Evolutionary conservation across 257 asterid species (phyloP).

Genomic region (Penstemon barbatus): DNA sequence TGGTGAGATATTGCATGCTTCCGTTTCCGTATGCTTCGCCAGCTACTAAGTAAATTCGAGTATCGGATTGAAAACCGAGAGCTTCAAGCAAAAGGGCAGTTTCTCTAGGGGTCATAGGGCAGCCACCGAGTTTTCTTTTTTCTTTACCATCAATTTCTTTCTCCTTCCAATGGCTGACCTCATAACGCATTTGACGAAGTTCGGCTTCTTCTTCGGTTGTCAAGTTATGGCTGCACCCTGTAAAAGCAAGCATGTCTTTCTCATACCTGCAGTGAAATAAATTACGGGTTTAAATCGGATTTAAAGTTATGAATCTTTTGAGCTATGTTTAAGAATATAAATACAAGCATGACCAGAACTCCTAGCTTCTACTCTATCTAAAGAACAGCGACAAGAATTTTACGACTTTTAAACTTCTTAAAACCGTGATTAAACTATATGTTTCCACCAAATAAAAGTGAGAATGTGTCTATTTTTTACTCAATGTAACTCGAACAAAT

Average conservation of each 20-base stretch:
- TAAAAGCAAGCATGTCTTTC: constrained; percentile 98
- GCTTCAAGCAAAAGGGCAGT: constrained; percentile 84
- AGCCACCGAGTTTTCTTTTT: constrained; percentile 80
- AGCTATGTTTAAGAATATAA: background rate
- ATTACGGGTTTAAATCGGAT: constrained; percentile 10
- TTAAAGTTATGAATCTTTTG: background rate
- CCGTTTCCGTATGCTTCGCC: constrained; percentile 96
- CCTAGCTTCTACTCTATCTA: no score
- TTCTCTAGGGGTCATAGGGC: constrained; percentile 97
- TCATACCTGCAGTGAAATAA: constrained; percentile 67
- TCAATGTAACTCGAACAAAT: no score
- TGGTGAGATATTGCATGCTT: constrained; percentile 76
- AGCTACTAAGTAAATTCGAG: constrained; percentile 88
- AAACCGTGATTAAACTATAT: no score
- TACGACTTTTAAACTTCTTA: constrained; percentile 3
- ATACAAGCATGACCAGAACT: no score
- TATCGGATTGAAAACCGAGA: constrained; percentile 70
- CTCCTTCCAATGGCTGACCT: constrained; percentile 96
- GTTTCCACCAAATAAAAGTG: no score
- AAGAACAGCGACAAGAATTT: background rate
- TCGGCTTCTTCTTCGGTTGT: constrained; percentile 81
- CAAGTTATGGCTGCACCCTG: constrained; percentile 94
- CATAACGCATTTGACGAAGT: constrained; percentile 77
- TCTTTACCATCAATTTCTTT: constrained; percentile 86
- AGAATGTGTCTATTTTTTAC: no score